Evolutionary conservation across 2,329 filamentous ascomycete species (phyloP), one percentile per base, ranked within the genome.

Genomic region (Colletotrichum euphorbiae): DNA sequence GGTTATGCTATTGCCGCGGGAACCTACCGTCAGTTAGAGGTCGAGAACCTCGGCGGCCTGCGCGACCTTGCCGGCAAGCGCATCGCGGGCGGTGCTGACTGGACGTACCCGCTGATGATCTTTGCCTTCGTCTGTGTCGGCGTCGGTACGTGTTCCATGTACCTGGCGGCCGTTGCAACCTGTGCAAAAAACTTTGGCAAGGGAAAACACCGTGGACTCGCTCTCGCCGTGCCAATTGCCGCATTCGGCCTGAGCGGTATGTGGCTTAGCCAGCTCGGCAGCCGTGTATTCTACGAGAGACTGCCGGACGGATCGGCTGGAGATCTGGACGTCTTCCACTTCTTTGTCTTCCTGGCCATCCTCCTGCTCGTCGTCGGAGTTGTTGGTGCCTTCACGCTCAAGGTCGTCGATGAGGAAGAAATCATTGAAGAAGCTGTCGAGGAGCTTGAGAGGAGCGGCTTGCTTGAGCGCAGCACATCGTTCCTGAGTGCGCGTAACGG

Each of bases 181-280:
- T 97, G 94, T 76, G 96, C 96, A 40, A 99, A 99, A 88, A 99
- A 98, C 81, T 99, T 98, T 80, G 94, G 94, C 55, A 90, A 91
- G 69, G 93, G 94, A 4, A 92, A 91, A 75, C 91, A 97, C 75
- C 91, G 95, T 74, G 96, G 96, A 0, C 82, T 99, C 57, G 95
- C 97, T 69, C 85, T 99, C 62, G 94, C 95, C 1, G 85, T 93
- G 68, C 96, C 96, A 1, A 98, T 98, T 77, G 93, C 96, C 0
- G 91, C 93, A 6, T 97, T 98, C 77, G 96, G 96, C 0, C 80
- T 99, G 64, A 97, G 94, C 75, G 94, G 94, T 54, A 95, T 99
- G 91, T 97, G 96, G 92, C 86, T 96, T 80, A 97, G 93, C 74
- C 95, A 98, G 81, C 82, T 97, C 24, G 95, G 91, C 33, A 95